Conservation (phyloP, 2,329 filamentous ascomycete genomes). For the Colletotrichum sp. region DNA sequence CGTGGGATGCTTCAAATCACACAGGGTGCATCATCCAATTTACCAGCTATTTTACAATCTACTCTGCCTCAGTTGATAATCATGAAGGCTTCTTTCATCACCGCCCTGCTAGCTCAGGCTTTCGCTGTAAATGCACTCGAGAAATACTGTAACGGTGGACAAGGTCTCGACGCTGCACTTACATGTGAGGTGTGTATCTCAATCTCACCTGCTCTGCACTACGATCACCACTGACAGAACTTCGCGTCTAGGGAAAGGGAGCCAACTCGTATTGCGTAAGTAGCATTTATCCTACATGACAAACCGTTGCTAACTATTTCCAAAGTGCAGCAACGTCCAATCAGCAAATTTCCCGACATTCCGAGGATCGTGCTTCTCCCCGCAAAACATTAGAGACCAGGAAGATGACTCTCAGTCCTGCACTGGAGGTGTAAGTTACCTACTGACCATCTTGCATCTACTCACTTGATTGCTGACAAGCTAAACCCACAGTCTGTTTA, state of each 20-base stretch:
- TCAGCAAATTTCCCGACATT: neutral
- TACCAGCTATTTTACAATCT: neutral
- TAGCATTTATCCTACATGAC: neutral
- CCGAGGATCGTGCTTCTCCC: neutral
- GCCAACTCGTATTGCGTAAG: neutral
- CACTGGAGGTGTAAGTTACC: neutral
- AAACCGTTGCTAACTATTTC: neutral
- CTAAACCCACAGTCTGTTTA: neutral
- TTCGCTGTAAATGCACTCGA: neutral
- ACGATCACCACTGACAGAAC: neutral
- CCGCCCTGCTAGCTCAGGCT: neutral
- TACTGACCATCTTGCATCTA: neutral
- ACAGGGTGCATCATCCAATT: neutral
- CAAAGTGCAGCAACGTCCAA: too few species aligned
- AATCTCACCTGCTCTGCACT: neutral
- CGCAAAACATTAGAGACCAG: fast-evolving
- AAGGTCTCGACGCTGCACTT: neutral
- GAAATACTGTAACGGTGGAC: neutral
- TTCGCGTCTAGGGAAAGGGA: neutral
- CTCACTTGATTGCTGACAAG: neutral
- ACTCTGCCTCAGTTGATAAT: neutral
- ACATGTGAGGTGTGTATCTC: neutral
- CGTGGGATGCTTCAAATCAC: fast-evolving
- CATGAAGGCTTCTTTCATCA: conserved; percentile 24
- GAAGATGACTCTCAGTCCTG: neutral